phyloP scores from a whole-genome alignment of 1,139 yeast species.

The Komagataea norvegica region DNA sequence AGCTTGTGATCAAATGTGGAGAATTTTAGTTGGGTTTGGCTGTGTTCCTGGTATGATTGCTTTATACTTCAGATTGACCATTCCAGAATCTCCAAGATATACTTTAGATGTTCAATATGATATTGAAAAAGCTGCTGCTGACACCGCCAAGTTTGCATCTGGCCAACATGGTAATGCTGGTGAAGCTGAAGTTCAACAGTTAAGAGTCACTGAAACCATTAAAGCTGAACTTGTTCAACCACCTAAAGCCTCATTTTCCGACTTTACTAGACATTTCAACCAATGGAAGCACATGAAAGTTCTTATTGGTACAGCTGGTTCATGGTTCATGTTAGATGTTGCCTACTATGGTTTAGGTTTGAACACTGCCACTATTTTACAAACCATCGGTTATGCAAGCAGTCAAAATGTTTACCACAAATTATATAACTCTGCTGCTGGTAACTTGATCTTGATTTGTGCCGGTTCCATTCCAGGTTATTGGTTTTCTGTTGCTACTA shows the following conservation, averaged over 20 bases:
- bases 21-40: slow-evolving; percentile 82
- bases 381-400: slow-evolving; percentile 77
- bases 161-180: slow-evolving; percentile 45
- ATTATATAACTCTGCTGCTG: slow-evolving; percentile 74
- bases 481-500: slow-evolving; percentile 73
- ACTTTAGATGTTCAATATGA: slow-evolving; percentile 66
- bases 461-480: slow-evolving; percentile 93
- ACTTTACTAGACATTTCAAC: slow-evolving; percentile 66
- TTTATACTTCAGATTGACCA: slow-evolving; percentile 83
- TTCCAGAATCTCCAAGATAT: slow-evolving; percentile 92
- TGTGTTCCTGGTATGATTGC: slow-evolving; percentile 84
- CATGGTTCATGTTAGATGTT: slow-evolving; percentile 95
- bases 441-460: slow-evolving; percentile 83
- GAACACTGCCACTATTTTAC: slow-evolving; percentile 74
- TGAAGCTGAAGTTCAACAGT: slow-evolving; percentile 35
- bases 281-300: slow-evolving; percentile 88
- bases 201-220: slow-evolving; percentile 41
- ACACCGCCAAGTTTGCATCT: slow-evolving; percentile 42
- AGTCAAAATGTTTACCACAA: slow-evolving; percentile 55
- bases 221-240: slow-evolving; percentile 38
- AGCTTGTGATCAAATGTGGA: slow-evolving; percentile 93
- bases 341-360: slow-evolving; percentile 89
- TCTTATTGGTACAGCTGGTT: slow-evolving; percentile 89
- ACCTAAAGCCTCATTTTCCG: slow-evolving; percentile 46
- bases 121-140: slow-evolving; percentile 62